A percentile compares a stretch with the other conserved stretches of the same genome.
Conservation (phyloP, 306 rosid species). For the Cicer cuneatum region DNA sequence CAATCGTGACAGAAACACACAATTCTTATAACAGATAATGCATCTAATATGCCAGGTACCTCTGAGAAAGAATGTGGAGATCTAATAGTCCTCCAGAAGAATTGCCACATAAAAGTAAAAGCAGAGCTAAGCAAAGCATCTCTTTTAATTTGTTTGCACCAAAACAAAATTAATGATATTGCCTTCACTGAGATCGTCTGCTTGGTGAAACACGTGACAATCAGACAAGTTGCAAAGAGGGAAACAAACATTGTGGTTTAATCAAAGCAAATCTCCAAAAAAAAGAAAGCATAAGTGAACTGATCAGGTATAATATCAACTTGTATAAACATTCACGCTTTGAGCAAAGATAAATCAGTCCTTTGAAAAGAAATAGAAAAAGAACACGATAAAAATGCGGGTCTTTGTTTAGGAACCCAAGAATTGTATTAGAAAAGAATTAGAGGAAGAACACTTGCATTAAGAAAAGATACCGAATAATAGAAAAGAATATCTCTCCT, state of each 20-base stretch:
- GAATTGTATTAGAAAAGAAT: no score
- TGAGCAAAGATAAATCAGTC: conserved; percentile 33
- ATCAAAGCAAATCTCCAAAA: conserved; percentile 33
- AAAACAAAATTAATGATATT: conserved; percentile 64
- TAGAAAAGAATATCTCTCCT: no score
- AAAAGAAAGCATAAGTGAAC: background rate
- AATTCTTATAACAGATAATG: conserved; percentile 34
- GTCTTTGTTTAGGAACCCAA: background rate
- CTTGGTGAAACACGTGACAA: conserved; percentile 42
- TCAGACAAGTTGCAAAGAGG: conserved; percentile 36
- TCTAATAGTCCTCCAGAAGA: conserved; percentile 70
- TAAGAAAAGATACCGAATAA: no score
- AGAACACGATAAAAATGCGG: conserved; percentile 13
- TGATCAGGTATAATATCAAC: conserved; percentile 16
- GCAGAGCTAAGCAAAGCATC: conserved; percentile 53
- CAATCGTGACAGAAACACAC: conserved; percentile 32
- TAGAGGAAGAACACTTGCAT: no score
- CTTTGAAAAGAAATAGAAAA: conserved; percentile 18
- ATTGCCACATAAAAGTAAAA: conserved; percentile 71
- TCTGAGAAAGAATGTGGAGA: conserved; percentile 66
- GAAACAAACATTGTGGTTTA: conserved; percentile 17
- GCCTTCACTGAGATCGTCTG: conserved; percentile 80
- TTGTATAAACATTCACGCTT: conserved; percentile 26
- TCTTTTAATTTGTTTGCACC: conserved; percentile 61
- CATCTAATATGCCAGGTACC: conserved; percentile 55